phyloP scores from a whole-genome alignment of 1,284 basidiomycete species.

The Cutaneotrichosporon sp. region DNA sequence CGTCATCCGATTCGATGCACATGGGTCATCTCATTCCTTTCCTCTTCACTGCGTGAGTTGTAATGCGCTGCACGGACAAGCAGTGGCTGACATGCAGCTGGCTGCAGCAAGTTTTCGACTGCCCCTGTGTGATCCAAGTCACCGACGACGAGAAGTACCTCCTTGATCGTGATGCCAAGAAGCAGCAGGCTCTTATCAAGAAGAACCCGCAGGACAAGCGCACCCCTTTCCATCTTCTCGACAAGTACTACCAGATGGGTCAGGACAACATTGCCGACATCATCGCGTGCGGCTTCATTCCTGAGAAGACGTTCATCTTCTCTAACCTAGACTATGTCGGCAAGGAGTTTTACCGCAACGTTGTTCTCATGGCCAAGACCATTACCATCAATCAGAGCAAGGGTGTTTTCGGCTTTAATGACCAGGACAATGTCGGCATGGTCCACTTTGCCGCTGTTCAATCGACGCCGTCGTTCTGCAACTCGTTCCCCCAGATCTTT shows the following conservation, averaged over 20 bases:
- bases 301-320: conserved; percentile 95
- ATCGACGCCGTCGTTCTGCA: conserved; percentile 93
- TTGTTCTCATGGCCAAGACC: conserved; percentile 84
- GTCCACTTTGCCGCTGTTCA: conserved; percentile 97
- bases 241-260: conserved; percentile 81
- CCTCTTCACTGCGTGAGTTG: conserved; percentile 83
- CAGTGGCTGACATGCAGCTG: conserved; percentile 56
- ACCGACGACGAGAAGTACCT: conserved; percentile 99
- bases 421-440: conserved; percentile 98
- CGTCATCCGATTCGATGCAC: conserved; percentile 96
- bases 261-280: conserved; percentile 88
- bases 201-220: conserved; percentile 52
- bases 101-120: conserved; percentile 94
- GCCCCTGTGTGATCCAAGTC: conserved; percentile 88
- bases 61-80: neutral
- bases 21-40: conserved; percentile 97
- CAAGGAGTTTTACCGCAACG: conserved; percentile 83
- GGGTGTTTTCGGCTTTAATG: conserved; percentile 92
- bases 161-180: conserved; percentile 74
- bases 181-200: conserved; percentile 44
- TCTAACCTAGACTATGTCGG: conserved; percentile 82
- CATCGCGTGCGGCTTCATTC: conserved; percentile 74
- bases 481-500: conserved; percentile 98
- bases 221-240: conserved; percentile 58
- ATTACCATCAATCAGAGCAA: conserved; percentile 93